A percentile compares a stretch with the other conserved stretches of the same genome.
Conservation (phyloP, 805 yeast species). For the Yamadazyma insecticola region DNA sequence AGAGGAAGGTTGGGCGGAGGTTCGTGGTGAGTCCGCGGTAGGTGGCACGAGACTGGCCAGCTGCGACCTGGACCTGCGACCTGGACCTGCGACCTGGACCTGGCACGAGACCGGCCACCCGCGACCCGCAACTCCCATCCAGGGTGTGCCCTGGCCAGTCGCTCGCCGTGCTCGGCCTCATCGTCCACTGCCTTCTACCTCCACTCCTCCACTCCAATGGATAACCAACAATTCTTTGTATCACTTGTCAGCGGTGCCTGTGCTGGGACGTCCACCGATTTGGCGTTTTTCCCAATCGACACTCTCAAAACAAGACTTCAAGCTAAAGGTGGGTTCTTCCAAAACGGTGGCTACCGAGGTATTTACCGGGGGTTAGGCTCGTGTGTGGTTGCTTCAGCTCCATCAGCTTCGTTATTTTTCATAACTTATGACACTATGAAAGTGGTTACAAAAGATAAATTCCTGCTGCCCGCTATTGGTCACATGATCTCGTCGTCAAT, state of each 20-base stretch:
- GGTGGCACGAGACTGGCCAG: too few species aligned
- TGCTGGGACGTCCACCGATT: conserved; percentile 94
- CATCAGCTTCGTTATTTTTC: conserved; percentile 47
- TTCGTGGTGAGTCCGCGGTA: too few species aligned
- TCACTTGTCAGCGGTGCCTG: conserved; percentile 95
- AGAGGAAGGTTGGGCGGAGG: conserved; percentile 29
- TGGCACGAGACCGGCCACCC: too few species aligned
- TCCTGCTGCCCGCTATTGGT: conserved; percentile 33
- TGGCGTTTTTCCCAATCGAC: conserved; percentile 93
- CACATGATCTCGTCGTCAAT: conserved; percentile 87
- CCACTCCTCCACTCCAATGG: not conserved
- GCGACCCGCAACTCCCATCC: conserved; percentile 2
- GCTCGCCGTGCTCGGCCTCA: too few species aligned
- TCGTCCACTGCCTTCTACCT: not conserved
- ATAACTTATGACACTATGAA: conserved; percentile 82
- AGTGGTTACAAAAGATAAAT: conserved; percentile 27
- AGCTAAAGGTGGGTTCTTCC: conserved; percentile 91
- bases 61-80: too few species aligned
- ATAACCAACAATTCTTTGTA: not conserved
- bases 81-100: too few species aligned
- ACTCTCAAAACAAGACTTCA: conserved; percentile 92
- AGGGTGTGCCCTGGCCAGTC: not conserved
- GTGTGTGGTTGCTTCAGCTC: conserved; percentile 92
- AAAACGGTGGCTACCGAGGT: conserved; percentile 90
- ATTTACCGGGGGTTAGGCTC: conserved; percentile 91